Conservation (phyloP, 495 filamentous ascomycete genomes). For the Sporormia fimetaria region DNA sequence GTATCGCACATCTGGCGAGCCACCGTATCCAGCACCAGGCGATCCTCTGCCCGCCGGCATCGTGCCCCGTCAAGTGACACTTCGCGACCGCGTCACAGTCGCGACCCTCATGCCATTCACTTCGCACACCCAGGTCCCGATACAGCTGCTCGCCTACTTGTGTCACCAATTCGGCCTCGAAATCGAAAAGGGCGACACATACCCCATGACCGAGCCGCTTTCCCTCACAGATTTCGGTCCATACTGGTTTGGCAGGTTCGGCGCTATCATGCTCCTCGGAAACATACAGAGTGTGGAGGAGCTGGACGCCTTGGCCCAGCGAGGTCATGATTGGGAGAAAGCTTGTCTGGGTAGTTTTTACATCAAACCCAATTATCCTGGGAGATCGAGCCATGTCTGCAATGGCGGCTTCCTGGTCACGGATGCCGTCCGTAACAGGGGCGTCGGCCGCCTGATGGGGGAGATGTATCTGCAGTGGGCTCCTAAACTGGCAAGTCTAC, state of each 20-base stretch:
- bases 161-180: conserved; percentile 82
- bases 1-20: conserved; percentile 48
- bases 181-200: conserved; percentile 92
- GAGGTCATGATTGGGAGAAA: conserved; percentile 65
- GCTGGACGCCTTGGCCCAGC: conserved; percentile 41
- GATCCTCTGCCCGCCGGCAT: conserved; percentile 58
- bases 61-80: conserved; percentile 69
- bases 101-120: conserved; percentile 85
- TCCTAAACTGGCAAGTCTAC: conserved; percentile 56
- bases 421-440: conserved; percentile 75
- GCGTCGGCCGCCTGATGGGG: conserved; percentile 86
- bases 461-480: conserved; percentile 93
- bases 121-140: conserved; percentile 60
- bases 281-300: conserved; percentile 58
- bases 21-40: conserved; percentile 53
- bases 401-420: conserved; percentile 94
- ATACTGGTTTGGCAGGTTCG: conserved; percentile 96
- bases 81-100: conserved; percentile 79
- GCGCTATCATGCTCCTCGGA: conserved; percentile 83
- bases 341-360: conserved; percentile 90
- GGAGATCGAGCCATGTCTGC: conserved; percentile 89
- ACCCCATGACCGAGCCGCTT: conserved; percentile 80
- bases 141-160: conserved; percentile 66
- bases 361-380: conserved; percentile 95
- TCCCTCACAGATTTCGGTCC: conserved; percentile 61